phyloP scores from a whole-genome alignment of 306 rosid species.

The Malus sylvestris region DNA sequence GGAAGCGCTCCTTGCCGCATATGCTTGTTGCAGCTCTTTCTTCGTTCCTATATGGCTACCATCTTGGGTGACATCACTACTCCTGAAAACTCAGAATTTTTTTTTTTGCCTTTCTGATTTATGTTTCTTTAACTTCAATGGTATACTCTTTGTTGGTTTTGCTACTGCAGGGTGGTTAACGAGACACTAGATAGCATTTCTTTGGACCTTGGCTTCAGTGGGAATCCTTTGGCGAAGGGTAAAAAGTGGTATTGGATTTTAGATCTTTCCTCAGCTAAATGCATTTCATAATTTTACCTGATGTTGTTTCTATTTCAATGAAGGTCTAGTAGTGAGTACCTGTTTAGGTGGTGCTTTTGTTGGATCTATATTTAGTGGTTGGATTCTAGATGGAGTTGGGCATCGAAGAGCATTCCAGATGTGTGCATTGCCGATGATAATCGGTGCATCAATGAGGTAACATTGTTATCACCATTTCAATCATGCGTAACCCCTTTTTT shows the following conservation, averaged over 20 bases:
- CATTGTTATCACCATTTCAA: not conserved
- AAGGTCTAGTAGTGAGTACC: conserved; percentile 85
- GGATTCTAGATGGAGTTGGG: conserved; percentile 76
- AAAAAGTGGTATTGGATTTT: not conserved
- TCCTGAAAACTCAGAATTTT: conserved; percentile 13
- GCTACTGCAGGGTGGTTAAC: conserved; percentile 66
- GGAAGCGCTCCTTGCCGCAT: conserved; percentile 60
- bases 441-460: conserved; percentile 77
- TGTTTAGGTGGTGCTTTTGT: conserved; percentile 80
- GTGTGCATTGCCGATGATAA: conserved; percentile 84
- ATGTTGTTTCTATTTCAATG: conserved; percentile 24
- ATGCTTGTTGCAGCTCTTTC: conserved; percentile 59
- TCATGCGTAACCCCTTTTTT: not conserved
- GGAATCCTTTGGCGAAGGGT: conserved; percentile 81
- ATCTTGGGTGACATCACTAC: conserved; percentile 51
- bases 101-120: not conserved
- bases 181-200: conserved; percentile 86
- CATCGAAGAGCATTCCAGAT: conserved; percentile 78
- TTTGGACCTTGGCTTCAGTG: conserved; percentile 64
- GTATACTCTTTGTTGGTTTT: conserved; percentile 15
- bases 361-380: conserved; percentile 78
- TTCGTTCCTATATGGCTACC: conserved; percentile 80
- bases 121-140: not conserved
- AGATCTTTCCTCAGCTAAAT: not conserved
- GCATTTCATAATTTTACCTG: conserved; percentile 10